Base-by-base conservation (phyloP, 768 basidiomycete species). In the Phlegmacium glaucopus region DNA sequence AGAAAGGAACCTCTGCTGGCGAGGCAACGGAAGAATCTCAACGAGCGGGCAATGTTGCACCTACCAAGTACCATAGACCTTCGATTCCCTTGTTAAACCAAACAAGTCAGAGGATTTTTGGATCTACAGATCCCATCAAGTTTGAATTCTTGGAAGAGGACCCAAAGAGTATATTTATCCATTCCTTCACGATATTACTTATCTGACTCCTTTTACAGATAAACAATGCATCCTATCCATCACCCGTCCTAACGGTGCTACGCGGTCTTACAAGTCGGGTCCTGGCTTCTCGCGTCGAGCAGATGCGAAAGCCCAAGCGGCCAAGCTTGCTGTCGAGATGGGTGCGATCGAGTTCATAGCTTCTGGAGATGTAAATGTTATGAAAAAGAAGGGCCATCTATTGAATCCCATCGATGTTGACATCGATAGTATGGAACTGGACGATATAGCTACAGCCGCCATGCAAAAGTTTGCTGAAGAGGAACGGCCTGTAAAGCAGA, bases 221-320 rank as follows among this genome's bases (percentile, higher is more conserved):
- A 82, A 78, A 56, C 76, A 77, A 44, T 84, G 85, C 53, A 80
- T 81, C 41, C 59, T 86, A 34, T 82, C 80, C 1, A 77, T 86
- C 48, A 77, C 70, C 1, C 78, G 75, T 16, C 81, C 80, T 0
- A 71, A 77, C 27, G 82, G 80, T 13, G 47, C 61, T 2, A 63
- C 64, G 4, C 71, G 81, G 38, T 76, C 78, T 0, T 86, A 84
- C 64, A 70, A 73, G 18, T 80, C 81, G 0, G 69, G 75, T 18
- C 63, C 71, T 2, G 59, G 55, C 5, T 78, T 74, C 51, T 36
- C 66, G 12, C 70, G 71, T 30, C 75, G 78, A 53, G 64, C 52
- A 32, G 82, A 83, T 10, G 85, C 84, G 0, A 80, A 79, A 49
- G 64, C 62, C 0, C 72, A 72, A 38, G 82, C 69, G 0, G 81